Conservation (phyloP, 163 green algal species). For the Scenedesmus sp. region DNA sequence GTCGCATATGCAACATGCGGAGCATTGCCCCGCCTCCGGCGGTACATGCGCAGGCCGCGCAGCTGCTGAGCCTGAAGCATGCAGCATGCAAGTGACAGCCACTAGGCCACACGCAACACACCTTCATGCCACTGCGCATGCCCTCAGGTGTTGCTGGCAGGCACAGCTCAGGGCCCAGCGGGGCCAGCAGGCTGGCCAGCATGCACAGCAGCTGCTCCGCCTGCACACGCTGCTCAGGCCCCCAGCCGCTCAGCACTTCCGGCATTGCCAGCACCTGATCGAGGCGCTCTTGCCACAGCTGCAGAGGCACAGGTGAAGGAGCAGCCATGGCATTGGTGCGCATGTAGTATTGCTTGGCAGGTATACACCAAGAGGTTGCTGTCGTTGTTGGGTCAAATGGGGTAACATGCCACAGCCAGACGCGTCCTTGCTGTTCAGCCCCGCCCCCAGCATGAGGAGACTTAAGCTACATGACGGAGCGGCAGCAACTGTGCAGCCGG, state of each 20-base stretch:
- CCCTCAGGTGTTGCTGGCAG: not conserved
- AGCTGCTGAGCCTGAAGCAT: not conserved
- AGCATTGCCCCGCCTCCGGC: no score
- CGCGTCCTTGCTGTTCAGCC: no score
- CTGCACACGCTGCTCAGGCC: not conserved
- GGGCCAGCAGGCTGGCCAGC: not conserved
- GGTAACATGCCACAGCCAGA: no score
- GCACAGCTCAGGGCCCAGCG: not conserved
- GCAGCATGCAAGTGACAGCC: not conserved
- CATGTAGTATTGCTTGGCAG: no score
- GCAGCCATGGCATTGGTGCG: no score
- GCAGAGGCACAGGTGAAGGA: not conserved
- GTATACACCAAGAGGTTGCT: no score
- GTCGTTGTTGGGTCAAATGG: no score
- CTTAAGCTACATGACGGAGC: no score
- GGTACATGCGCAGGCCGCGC: not conserved
- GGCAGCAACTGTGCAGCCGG: no score
- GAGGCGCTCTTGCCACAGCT: not conserved
- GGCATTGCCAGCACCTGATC: not conserved
- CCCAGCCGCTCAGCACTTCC: not conserved
- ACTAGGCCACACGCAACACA: not conserved
- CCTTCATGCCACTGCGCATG: not conserved
- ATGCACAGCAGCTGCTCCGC: slow-evolving; percentile 5
- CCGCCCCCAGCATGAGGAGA: no score
- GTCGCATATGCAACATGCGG: no score